Percentiles rank a stretch among this genome's conserved stretches.
Evolutionary conservation across 768 basidiomycete species (phyloP).

Genomic region (Podaxis sp.): DNA sequence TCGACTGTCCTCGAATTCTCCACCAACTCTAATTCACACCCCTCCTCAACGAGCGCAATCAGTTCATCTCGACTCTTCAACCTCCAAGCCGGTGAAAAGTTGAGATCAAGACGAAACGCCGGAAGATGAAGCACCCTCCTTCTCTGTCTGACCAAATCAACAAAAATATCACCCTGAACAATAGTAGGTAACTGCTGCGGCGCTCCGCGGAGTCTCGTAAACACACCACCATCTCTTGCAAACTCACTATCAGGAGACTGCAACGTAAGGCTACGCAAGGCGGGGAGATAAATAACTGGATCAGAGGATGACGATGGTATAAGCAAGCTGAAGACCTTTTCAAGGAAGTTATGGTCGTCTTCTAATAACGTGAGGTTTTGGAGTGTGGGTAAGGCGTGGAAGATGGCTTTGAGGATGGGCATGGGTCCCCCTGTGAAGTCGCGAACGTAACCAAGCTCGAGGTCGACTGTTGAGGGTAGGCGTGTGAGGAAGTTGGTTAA

Average conservation of each 20-base stretch:
- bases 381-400: neutral
- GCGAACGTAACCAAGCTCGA: conserved; percentile 1
- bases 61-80: neutral
- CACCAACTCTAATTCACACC: neutral
- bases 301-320: neutral
- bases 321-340: neutral
- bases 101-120: neutral
- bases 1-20: neutral
- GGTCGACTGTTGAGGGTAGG: neutral
- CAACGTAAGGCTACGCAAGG: neutral
- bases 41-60: neutral
- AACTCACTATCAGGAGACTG: neutral
- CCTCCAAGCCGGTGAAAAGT: neutral
- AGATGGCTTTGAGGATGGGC: neutral
- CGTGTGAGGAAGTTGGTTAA: neutral
- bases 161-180: neutral
- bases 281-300: conserved; percentile 1
- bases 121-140: neutral
- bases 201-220: conserved; percentile 4
- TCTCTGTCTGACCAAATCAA: neutral
- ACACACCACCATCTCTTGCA: neutral
- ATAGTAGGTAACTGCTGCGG: neutral
- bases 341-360: conserved; percentile 3
- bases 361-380: neutral
- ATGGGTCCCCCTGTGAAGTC: neutral